Evolutionary conservation across 1,284 basidiomycete species (phyloP), one percentile per base, ranked within the genome.

Genomic region (Neonothopanus nambi): DNA sequence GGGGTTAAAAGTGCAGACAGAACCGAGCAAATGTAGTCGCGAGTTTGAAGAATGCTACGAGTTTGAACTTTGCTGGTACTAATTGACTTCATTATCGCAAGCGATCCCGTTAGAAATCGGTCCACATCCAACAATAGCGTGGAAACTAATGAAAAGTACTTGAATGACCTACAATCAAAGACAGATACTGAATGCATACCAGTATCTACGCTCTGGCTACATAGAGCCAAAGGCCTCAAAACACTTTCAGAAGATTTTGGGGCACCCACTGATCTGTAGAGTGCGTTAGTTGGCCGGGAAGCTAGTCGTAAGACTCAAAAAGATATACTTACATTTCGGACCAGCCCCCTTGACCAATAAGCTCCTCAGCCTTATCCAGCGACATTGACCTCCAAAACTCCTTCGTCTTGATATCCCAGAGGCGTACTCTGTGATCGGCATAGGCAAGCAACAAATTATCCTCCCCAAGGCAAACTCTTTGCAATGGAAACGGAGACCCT

Each of bases 371-470:
- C 62, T 91, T 93, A 39, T 89, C 87, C 2, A 78, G 64, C 3
- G 78, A 81, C 74, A 93, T 91, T 0, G 93, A 91, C 37, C 95
- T 76, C 74, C 93, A 82, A 61, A 98, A 89, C 65, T 97, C 94
- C 48, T 82, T 81, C 0, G 87, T 89, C 55, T 84, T 81, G n/a
- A 89, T 73, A 65, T 97, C 91, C 94, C 96, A 99, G 1, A 95
- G 71, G 26, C 96, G 77, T 2, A 91, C 90, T 52, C 88, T 84
- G 3, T 81, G 82, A 58, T 92, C 87, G 2, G 77, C 76, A 65
- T 97, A 98, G 1, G 88, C 72, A 5, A 96, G 71, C 44, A 97
- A 65, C 21, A 98, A 70, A 59, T 92, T 87, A 52, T 89, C 79
- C 13, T 78, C 84, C 2, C 83, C 79, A 1, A 93, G 68, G 59